These are phyloP conservation scores for Chalciporus piperatus DNA, from an alignment of 768 basidiomycete genomes.

Conservation along the genomic window DNA sequence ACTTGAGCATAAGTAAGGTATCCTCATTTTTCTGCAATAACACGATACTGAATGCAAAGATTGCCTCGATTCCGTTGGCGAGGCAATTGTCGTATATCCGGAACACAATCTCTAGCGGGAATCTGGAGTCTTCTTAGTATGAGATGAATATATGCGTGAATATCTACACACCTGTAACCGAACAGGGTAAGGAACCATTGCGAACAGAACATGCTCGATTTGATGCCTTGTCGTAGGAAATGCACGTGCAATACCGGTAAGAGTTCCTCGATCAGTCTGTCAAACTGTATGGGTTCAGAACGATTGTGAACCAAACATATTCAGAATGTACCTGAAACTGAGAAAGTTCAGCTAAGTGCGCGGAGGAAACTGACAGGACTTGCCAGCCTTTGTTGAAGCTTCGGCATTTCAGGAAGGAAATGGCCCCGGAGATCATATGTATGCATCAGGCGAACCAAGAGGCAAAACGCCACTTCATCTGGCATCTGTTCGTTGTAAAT, in stretches of 20 bases:
- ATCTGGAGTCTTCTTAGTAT: conserved; percentile 45
- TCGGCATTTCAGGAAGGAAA: conserved; percentile 99
- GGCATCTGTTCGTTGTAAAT: conserved; percentile 73
- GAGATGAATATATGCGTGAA: not conserved
- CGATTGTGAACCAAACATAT: conserved; percentile 3
- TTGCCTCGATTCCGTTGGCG: conserved; percentile 95
- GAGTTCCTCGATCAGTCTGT: conserved; percentile 89
- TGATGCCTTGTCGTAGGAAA: conserved; percentile 90
- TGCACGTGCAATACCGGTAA: conserved; percentile 92
- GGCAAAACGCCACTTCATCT: conserved; percentile 97
- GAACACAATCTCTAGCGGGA: conserved; percentile 91
- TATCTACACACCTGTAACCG: conserved; percentile 72
- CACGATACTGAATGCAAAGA: conserved; percentile 91
- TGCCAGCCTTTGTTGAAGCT: conserved; percentile 87
- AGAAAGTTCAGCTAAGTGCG: not conserved
- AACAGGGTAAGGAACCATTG: conserved; percentile 99
- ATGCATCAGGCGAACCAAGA: conserved; percentile 92
- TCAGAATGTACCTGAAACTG: conserved; percentile 57
- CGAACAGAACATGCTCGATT: conserved; percentile 97
- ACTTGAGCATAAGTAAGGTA: conserved; percentile 72
- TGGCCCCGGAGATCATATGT: conserved; percentile 95
- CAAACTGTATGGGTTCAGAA: conserved; percentile 59
- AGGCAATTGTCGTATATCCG: conserved; percentile 96
- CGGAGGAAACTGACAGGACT: conserved; percentile 22
- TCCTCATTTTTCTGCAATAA: conserved; percentile 89